These are phyloP conservation scores for Gynochthodes officinalis DNA, from an alignment of 257 asterid genomes.

Conservation along the genomic window DNA sequence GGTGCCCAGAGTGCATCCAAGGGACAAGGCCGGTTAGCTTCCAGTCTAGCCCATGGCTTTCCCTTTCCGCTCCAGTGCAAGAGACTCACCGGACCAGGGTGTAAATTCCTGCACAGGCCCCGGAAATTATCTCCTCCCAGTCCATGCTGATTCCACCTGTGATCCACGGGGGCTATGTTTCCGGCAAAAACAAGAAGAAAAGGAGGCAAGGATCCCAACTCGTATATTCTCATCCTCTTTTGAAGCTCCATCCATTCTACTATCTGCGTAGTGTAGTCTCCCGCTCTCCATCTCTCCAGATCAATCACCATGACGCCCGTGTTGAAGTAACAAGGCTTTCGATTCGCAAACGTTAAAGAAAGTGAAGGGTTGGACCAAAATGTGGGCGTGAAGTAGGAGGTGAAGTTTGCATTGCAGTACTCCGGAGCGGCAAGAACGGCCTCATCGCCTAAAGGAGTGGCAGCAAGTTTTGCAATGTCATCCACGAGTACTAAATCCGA, in stretches of 20 bases:
- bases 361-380: conserved; percentile 93
- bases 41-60: conserved; percentile 87
- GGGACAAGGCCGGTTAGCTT: conserved; percentile 70
- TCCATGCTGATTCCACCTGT: conserved; percentile 97
- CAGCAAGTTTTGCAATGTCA: conserved; percentile 72
- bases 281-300: conserved; percentile 63
- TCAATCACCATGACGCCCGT: conserved; percentile 96
- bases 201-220: conserved; percentile 89
- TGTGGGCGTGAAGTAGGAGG: conserved; percentile 83
- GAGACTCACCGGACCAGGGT: conserved; percentile 88
- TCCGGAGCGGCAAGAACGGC: conserved; percentile 89
- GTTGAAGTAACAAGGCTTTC: conserved; percentile 80
- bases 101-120: conserved; percentile 81
- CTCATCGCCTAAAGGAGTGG: conserved; percentile 47
- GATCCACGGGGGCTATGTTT: conserved; percentile 81
- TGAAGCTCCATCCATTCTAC: conserved; percentile 98
- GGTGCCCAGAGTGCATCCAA: conserved; percentile 93
- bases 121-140: conserved; percentile 89
- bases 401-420: conserved; percentile 91
- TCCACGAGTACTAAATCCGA: conserved; percentile 89
- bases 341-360: conserved; percentile 60
- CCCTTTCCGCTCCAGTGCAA: conserved; percentile 99
- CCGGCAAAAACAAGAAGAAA: conserved; percentile 88
- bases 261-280: conserved; percentile 61
- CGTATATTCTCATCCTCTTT: conserved; percentile 88